These are phyloP conservation scores for Sideroxylon spinosum DNA, from an alignment of 179 eudicot genomes.

Conservation along the genomic window DNA sequence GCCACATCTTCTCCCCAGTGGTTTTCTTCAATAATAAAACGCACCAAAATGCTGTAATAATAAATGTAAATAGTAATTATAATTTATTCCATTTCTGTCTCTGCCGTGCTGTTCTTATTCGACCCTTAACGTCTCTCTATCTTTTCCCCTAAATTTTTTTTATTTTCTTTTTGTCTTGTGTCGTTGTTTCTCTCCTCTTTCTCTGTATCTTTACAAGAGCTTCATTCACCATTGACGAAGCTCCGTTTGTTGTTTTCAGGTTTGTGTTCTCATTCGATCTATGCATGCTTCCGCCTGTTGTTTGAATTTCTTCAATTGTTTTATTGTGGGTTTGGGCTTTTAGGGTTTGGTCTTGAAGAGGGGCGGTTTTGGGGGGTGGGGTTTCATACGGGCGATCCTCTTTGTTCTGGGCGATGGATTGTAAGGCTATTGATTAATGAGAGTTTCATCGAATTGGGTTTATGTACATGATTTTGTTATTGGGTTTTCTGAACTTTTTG, in stretches of 20 bases:
- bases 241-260: slow-evolving; percentile 11
- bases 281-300: not conserved
- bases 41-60: not conserved
- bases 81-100: slow-evolving; percentile 4
- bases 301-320: not conserved
- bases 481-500: not conserved
- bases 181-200: not conserved
- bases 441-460: not conserved
- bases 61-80: not conserved
- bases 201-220: slow-evolving; percentile 5
- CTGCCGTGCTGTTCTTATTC: slow-evolving; percentile 10
- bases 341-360: not conserved
- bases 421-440: not conserved
- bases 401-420: not conserved
- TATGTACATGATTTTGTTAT: not conserved
- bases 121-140: slow-evolving; percentile 7
- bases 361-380: not conserved
- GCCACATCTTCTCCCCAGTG: too few species aligned
- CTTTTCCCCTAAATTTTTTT: not conserved
- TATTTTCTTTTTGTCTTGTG: too few species aligned
- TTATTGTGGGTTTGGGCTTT: not conserved
- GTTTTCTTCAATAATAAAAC: not conserved
- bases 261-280: slow-evolving; percentile 15
- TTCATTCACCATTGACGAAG: slow-evolving; percentile 12
- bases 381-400: not conserved